Evolutionary conservation across 805 yeast genomes (phyloP).

Genomic region (Yarrowia hollandica): DNA sequence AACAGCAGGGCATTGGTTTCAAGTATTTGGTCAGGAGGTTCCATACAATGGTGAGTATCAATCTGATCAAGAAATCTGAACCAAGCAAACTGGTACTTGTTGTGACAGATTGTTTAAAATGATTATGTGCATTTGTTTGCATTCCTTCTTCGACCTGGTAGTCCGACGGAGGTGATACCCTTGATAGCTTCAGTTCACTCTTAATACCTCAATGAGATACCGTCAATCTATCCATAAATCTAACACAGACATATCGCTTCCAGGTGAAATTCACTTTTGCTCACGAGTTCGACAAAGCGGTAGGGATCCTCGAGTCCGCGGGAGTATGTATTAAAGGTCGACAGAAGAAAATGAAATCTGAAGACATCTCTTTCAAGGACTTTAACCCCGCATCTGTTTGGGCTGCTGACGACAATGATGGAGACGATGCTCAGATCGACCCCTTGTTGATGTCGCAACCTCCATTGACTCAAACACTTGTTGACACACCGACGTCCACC

Average conservation of each 20-base stretch:
- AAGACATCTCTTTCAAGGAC: neutral
- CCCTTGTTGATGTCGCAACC: neutral
- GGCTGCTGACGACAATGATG: neutral
- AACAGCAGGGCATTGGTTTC: conserved; percentile 15
- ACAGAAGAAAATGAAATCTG: neutral
- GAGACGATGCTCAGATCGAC: neutral
- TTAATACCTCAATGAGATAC: too few species aligned
- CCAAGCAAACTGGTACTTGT: too few species aligned
- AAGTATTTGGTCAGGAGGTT: neutral
- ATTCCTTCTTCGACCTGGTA: too few species aligned
- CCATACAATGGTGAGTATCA: conserved; percentile 16
- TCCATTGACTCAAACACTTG: too few species aligned
- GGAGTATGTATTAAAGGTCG: conserved; percentile 5
- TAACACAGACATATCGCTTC: conserved; percentile 25
- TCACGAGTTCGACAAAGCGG: conserved; percentile 1
- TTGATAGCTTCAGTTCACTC: neutral
- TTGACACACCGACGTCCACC: neutral
- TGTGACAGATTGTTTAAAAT: neutral
- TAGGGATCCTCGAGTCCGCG: neutral
- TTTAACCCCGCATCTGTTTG: conserved; percentile 10
- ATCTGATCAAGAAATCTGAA: too few species aligned
- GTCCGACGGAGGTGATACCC: too few species aligned
- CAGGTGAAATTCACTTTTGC: neutral
- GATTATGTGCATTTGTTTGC: too few species aligned
- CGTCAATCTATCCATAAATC: neutral